phyloP scores from a whole-genome alignment of 2,329 filamentous ascomycete species.

The Talaromyces sp. region DNA sequence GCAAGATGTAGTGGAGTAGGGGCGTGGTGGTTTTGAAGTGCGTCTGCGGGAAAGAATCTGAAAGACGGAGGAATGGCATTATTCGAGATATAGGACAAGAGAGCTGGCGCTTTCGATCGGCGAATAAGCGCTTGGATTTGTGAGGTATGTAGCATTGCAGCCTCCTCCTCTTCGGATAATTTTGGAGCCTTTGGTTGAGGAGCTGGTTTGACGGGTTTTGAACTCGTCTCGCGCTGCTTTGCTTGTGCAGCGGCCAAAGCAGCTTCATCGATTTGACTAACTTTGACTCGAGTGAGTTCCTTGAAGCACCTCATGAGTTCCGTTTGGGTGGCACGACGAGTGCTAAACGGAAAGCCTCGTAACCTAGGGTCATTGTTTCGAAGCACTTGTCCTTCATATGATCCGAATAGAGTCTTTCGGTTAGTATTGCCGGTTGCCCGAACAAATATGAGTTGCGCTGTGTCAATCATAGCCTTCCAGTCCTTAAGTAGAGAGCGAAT shows the following conservation, averaged over 20 bases:
- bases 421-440: slow-evolving; percentile 86
- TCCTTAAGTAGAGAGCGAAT: slow-evolving; percentile 74
- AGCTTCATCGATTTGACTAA: slow-evolving; percentile 70
- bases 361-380: slow-evolving; percentile 73
- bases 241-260: slow-evolving; percentile 52
- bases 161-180: slow-evolving; percentile 77
- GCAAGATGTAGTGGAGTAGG: slow-evolving; percentile 83
- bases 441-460: slow-evolving; percentile 79
- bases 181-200: slow-evolving; percentile 52
- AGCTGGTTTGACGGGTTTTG: slow-evolving; percentile 31
- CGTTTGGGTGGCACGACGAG: slow-evolving; percentile 82
- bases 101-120: slow-evolving; percentile 80
- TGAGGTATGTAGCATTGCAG: slow-evolving; percentile 74
- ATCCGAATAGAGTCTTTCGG: slow-evolving; percentile 79
- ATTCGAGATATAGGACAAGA: slow-evolving; percentile 77
- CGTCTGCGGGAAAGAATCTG: slow-evolving; percentile 65
- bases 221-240: slow-evolving; percentile 40
- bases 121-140: slow-evolving; percentile 86
- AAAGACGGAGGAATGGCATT: slow-evolving; percentile 72
- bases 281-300: slow-evolving; percentile 86
- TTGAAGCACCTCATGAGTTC: slow-evolving; percentile 94
- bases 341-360: slow-evolving; percentile 89
- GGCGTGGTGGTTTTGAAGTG: slow-evolving; percentile 70
- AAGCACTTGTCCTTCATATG: slow-evolving; percentile 84
- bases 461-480: slow-evolving; percentile 84